A percentile compares a stretch with the other conserved stretches of the same genome.
phyloP scores from a whole-genome alignment of 169 alveolate genomes.

The Plasmodium berghei region DNA sequence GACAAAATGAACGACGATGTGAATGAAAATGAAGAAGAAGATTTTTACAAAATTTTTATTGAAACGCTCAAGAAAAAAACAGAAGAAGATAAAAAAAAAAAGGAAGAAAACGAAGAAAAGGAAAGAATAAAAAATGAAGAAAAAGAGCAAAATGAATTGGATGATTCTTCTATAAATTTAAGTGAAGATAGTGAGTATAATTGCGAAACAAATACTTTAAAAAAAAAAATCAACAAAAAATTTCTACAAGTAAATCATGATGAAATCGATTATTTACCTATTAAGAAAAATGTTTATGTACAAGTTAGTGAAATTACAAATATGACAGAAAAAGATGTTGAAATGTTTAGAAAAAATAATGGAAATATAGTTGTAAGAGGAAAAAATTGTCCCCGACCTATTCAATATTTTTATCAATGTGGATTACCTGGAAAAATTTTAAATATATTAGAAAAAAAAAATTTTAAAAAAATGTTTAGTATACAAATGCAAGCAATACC shows the following conservation, averaged over 20 bases:
- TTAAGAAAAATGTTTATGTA: constrained; percentile 90
- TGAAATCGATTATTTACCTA: constrained; percentile 87
- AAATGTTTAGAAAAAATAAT: constrained; percentile 90
- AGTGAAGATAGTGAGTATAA: constrained; percentile 79
- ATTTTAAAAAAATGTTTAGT: constrained; percentile 95
- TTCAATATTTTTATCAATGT: constrained; percentile 96
- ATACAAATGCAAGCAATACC: constrained; percentile 98
- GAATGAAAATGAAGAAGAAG: constrained; percentile 24
- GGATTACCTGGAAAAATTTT: constrained; percentile 96
- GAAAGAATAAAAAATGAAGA: constrained; percentile 77
- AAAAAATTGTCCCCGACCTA: constrained; percentile 94
- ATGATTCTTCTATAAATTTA: neutral
- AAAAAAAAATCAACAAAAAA: constrained; percentile 82
- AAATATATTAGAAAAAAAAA: constrained; percentile 91
- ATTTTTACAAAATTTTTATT: neutral
- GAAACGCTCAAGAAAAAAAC: neutral
- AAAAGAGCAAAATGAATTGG: constrained; percentile 30
- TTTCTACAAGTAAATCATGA: constrained; percentile 91
- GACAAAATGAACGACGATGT: neutral
- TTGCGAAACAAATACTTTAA: constrained; percentile 36
- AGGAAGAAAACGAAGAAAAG: constrained; percentile 10
- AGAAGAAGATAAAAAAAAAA: neutral
- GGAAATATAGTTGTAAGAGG: constrained; percentile 95
- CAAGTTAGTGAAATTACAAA: constrained; percentile 90
- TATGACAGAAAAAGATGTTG: constrained; percentile 92